Percentiles rank a stretch among this genome's conserved stretches.
Conservation (phyloP, 2,329 filamentous ascomycete genomes). For the Atkinsonella texensis region DNA sequence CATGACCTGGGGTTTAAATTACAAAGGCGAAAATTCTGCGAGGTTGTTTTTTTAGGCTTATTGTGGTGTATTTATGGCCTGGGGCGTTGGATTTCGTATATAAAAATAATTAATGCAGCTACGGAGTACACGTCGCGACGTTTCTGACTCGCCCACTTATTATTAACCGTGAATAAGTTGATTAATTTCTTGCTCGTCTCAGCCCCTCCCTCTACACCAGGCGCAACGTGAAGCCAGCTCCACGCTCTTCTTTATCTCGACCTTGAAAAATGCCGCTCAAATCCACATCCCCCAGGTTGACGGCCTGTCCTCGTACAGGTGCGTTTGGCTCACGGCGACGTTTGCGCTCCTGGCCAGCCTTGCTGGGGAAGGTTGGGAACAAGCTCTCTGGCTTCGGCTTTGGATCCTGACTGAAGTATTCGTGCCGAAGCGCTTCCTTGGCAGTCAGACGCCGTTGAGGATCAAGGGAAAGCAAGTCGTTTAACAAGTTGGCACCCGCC, state of each 20-base stretch:
- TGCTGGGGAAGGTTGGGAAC: conserved; percentile 95
- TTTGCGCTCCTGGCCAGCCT: conserved; percentile 80
- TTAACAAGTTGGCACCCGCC: conserved; percentile 59
- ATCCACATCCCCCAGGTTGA: conserved; percentile 44
- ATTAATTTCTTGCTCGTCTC: background rate
- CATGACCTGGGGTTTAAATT: background rate
- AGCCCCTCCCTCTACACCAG: conserved; percentile 31
- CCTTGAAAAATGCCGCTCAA: conserved; percentile 61
- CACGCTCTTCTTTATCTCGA: conserved; percentile 50
- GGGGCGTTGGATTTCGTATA: conserved; percentile 3
- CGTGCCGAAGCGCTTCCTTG: conserved; percentile 60
- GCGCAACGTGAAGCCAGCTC: conserved; percentile 54
- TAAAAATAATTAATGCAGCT: background rate
- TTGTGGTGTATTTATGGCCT: background rate
- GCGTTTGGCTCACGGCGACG: conserved; percentile 66
- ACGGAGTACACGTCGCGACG: background rate
- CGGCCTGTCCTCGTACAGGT: conserved; percentile 61
- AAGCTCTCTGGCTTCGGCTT: conserved; percentile 80
- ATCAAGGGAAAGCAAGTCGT: conserved; percentile 59
- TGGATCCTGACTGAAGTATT: conserved; percentile 82
- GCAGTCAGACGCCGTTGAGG: conserved; percentile 61
- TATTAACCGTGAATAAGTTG: background rate
- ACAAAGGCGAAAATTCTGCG: background rate
- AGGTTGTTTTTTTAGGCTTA: background rate
- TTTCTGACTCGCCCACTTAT: background rate